phyloP scores from a whole-genome alignment of 2,329 filamentous ascomycete species.

The Chaetomiaceae sp. region DNA sequence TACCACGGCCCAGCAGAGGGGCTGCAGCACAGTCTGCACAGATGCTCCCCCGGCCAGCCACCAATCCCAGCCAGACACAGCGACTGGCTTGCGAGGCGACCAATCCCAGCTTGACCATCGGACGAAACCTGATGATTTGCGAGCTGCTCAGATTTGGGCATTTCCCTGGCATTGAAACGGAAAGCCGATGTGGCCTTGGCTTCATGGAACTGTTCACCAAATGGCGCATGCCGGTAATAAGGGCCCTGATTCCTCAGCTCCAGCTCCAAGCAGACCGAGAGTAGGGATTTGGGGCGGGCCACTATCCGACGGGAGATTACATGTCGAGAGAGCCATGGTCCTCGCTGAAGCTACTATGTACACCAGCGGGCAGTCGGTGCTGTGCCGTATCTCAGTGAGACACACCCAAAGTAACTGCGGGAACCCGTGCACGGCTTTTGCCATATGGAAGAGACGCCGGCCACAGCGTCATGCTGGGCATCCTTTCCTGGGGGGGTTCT shows the following conservation, averaged over 20 bases:
- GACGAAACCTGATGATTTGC: slow-evolving; percentile 23
- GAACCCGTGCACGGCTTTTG: not conserved
- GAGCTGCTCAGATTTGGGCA: slow-evolving; percentile 17
- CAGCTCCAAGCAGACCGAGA: not conserved
- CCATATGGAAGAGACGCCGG: not conserved
- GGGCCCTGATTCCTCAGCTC: not conserved
- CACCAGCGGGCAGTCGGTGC: not conserved
- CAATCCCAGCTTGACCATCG: slow-evolving; percentile 32
- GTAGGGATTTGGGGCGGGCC: not conserved
- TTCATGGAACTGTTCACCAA: too few species aligned
- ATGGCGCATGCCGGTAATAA: too few species aligned
- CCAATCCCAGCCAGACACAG: slow-evolving; percentile 9
- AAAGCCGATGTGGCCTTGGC: slow-evolving; percentile 8
- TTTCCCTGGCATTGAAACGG: not conserved
- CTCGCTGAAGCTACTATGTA: not conserved
- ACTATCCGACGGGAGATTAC: slow-evolving; percentile 15
- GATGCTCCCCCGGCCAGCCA: too few species aligned
- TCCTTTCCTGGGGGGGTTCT: not conserved
- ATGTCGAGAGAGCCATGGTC: not conserved
- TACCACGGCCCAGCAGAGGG: slow-evolving; percentile 11
- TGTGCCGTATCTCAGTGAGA: slow-evolving; percentile 10
- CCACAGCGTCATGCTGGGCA: not conserved
- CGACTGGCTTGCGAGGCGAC: slow-evolving; percentile 26
- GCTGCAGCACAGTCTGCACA: too few species aligned
- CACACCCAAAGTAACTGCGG: slow-evolving; percentile 6